Evolutionary conservation across 78 protist species (phyloP), one percentile per base, ranked within the genome.

Genomic region (Monosiga brevicollis): DNA sequence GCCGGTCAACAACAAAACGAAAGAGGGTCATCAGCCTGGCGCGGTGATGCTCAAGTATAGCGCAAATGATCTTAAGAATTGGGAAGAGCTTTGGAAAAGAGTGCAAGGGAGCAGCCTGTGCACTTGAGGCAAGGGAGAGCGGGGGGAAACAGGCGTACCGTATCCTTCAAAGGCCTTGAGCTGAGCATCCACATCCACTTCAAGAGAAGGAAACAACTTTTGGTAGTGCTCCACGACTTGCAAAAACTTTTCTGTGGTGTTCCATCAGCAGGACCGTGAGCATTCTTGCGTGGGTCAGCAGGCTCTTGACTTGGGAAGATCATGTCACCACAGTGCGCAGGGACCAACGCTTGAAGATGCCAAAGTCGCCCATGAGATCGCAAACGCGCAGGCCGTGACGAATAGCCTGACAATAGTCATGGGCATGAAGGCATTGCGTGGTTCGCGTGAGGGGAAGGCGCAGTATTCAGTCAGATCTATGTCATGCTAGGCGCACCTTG

Each of bases 371-470:
- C 1, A 78, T 49, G 25, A 95, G 84, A 83, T 93, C 95, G 62
- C 89, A 79, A 26, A 94, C 90, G 42, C 96, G 89, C 32, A 94
- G 49, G 35, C 95, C 94, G 41, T 81, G 87, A 75, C 95, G 87
- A 49, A 35, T 73, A 25, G 91, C 91, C 62, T 49, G 62, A 20
- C 15, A n/a, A 20, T 15, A 49, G 62, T 49, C 15, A 49, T 49
- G 62, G 15, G 62, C 62, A 49, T 15, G 62, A n/a, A n/a, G n/a
- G n/a, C n/a, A n/a, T n/a, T n/a, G n/a, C n/a, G n/a, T n/a, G n/a
- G n/a, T n/a, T n/a, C n/a, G n/a, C n/a, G n/a, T n/a, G n/a, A n/a
- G n/a, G n/a, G n/a, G n/a, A n/a, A n/a, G n/a, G n/a, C n/a, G n/a
- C n/a, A n/a, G n/a, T n/a, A n/a, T n/a, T n/a, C n/a, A n/a, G n/a